Percentiles rank a stretch among this genome's conserved stretches.
These are phyloP conservation scores for Emmonsia crescens DNA, from an alignment of 2,329 filamentous ascomycete species.

Conservation along the genomic window DNA sequence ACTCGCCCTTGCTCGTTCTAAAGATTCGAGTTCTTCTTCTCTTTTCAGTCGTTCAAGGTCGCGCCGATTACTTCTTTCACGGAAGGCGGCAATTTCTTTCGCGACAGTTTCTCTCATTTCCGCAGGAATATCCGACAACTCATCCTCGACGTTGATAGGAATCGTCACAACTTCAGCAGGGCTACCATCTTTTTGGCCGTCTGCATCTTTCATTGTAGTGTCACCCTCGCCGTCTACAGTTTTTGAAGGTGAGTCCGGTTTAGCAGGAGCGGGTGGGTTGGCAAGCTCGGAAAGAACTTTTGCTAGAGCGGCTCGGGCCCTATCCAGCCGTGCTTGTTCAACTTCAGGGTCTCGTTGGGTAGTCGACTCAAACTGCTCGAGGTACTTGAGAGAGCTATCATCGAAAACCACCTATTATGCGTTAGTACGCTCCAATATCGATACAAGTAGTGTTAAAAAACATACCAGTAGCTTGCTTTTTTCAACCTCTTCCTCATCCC, in stretches of 20 bases:
- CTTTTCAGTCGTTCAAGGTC: constrained; percentile 77
- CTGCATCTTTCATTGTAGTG: constrained; percentile 54
- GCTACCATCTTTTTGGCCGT: constrained; percentile 44
- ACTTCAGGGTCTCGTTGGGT: constrained; percentile 52
- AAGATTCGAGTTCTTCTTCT: constrained; percentile 86
- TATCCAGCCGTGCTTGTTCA: constrained; percentile 57
- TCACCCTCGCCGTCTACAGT: constrained; percentile 55
- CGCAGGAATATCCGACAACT: constrained; percentile 85
- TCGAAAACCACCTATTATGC: constrained; percentile 55
- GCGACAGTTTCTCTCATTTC: constrained; percentile 95
- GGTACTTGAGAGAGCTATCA: constrained; percentile 68
- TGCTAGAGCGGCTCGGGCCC: constrained; percentile 57
- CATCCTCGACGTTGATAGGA: constrained; percentile 76
- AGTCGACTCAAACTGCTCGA: constrained; percentile 67
- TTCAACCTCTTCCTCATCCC: constrained; percentile 45
- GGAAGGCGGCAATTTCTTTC: constrained; percentile 85
- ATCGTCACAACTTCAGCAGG: constrained; percentile 83
- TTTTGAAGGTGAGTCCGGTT: constrained; percentile 33
- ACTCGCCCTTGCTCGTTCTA: constrained; percentile 63
- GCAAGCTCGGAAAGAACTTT: constrained; percentile 60
- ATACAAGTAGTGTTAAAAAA: constrained; percentile 6
- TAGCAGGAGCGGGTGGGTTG: constrained; percentile 48
- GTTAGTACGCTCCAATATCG: constrained; percentile 14
- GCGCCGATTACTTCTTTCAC: constrained; percentile 77
- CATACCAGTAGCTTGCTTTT: constrained; percentile 58